Evolutionary conservation across 495 filamentous ascomycete species (phyloP).

Genomic region (Cercophora scortea): DNA sequence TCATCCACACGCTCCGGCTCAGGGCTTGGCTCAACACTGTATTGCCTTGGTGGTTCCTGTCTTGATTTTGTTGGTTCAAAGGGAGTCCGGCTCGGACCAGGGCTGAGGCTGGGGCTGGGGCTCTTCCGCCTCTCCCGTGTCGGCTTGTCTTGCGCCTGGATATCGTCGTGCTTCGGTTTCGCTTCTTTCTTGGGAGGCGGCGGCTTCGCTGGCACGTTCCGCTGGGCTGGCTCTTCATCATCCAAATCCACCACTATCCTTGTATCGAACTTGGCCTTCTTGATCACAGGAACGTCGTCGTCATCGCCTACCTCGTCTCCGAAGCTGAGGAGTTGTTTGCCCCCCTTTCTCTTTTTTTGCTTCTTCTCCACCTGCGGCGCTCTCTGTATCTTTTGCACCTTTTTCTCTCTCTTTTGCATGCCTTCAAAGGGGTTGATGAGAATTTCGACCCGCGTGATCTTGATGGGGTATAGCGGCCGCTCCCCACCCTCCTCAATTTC

Average conservation of each 20-base stretch:
- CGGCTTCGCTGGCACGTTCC: constrained; percentile 16
- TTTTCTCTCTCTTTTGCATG: constrained; percentile 63
- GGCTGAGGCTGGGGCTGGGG: constrained; percentile 12
- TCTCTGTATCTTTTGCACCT: constrained; percentile 32
- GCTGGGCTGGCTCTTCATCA: constrained; percentile 20
- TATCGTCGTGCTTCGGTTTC: constrained; percentile 24
- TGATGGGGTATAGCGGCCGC: constrained; percentile 78
- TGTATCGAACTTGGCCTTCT: constrained; percentile 89
- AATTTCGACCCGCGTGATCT: constrained; percentile 71
- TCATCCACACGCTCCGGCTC: constrained; percentile 37
- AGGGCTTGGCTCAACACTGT: constrained; percentile 30
- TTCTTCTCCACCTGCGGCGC: constrained; percentile 47
- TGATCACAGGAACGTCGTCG: constrained; percentile 54
- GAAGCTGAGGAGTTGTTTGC: constrained; percentile 82
- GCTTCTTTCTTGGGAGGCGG: constrained; percentile 19
- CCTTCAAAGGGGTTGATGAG: constrained; percentile 86
- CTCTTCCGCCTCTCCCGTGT: constrained; percentile 16
- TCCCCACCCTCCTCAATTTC: constrained; percentile 77
- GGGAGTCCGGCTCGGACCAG: too few species aligned
- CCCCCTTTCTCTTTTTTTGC: constrained; percentile 67
- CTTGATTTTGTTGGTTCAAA: constrained; percentile 7
- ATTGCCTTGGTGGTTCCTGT: constrained; percentile 9
- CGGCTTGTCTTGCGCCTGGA: constrained; percentile 9
- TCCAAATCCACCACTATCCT: constrained; percentile 61
- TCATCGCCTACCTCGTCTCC: constrained; percentile 76